Evolutionary conservation across 2,329 filamentous ascomycete genomes (phyloP).

Genomic region (Fusarium setosum): DNA sequence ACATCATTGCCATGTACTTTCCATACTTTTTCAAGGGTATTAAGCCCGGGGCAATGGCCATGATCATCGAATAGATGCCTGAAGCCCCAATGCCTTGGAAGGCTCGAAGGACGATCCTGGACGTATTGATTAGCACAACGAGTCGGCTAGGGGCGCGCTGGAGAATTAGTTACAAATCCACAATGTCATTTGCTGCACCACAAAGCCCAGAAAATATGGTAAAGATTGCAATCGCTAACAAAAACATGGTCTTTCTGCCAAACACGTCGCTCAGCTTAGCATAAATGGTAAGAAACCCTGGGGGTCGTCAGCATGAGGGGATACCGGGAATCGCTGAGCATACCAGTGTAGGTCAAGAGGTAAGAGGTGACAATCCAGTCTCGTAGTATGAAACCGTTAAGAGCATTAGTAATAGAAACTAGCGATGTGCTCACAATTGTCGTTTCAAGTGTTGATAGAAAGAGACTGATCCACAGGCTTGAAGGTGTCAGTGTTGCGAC

Average conservation of each 20-base stretch:
- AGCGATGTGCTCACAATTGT: conserved; percentile 64
- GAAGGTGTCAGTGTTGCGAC: background rate
- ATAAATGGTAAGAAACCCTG: conserved; percentile 32
- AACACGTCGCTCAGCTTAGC: conserved; percentile 28
- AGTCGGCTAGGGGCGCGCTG: background rate
- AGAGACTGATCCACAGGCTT: conserved; percentile 14
- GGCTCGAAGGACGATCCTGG: conserved; percentile 27
- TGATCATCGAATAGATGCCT: conserved; percentile 28
- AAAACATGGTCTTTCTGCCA: conserved; percentile 24
- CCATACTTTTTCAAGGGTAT: conserved; percentile 21
- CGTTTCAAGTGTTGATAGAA: conserved; percentile 60
- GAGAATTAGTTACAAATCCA: background rate
- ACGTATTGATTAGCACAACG: background rate
- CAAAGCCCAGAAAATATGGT: conserved; percentile 25
- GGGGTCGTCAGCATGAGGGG: background rate
- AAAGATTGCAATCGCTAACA: conserved; percentile 16
- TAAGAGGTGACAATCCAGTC: conserved; percentile 62
- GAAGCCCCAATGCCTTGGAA: conserved; percentile 30
- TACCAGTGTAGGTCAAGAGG: conserved; percentile 60
- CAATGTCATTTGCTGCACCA: conserved; percentile 1
- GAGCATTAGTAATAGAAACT: conserved; percentile 55
- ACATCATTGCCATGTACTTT: conserved; percentile 26
- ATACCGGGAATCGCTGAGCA: background rate
- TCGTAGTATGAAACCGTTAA: conserved; percentile 50
- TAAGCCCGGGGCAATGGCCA: conserved; percentile 19